phyloP scores from a whole-genome alignment of 2,329 filamentous ascomycete genomes.

The Lasiodiplodia gonubiensis region DNA sequence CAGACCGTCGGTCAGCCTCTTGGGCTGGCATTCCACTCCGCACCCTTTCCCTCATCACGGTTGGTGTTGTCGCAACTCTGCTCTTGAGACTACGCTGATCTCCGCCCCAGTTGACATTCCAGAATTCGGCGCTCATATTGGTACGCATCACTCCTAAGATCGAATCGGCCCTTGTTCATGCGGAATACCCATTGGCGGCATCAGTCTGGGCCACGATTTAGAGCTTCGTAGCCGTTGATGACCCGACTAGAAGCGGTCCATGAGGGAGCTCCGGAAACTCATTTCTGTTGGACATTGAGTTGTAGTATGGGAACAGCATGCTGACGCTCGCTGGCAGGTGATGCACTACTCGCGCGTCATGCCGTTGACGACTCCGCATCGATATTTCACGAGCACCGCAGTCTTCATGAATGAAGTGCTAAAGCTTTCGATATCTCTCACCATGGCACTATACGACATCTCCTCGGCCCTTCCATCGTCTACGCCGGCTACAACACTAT shows the following conservation, averaged over 20 bases:
- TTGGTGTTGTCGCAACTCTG: slow-evolving; percentile 45
- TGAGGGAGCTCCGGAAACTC: not conserved
- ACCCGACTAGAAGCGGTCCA: slow-evolving; percentile 16
- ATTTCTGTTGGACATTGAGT: not conserved
- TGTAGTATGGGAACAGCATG: not conserved
- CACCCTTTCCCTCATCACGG: slow-evolving; percentile 69
- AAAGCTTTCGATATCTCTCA: slow-evolving; percentile 85
- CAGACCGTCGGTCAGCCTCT: slow-evolving; percentile 35
- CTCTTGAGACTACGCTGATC: slow-evolving; percentile 34
- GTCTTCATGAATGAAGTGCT: slow-evolving; percentile 93
- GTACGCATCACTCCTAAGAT: slow-evolving; percentile 49
- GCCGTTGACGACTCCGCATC: slow-evolving; percentile 80
- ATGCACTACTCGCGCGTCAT: slow-evolving; percentile 96
- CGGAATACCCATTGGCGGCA: not conserved
- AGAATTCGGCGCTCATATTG: slow-evolving; percentile 80
- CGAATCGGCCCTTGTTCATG: not conserved
- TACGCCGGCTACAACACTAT: slow-evolving; percentile 78
- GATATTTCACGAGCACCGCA: slow-evolving; percentile 92
- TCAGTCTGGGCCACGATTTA: slow-evolving; percentile 18
- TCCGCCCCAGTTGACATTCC: slow-evolving; percentile 69
- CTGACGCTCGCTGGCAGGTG: slow-evolving; percentile 60
- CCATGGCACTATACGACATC: slow-evolving; percentile 85
- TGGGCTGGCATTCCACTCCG: slow-evolving; percentile 67
- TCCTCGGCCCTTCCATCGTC: slow-evolving; percentile 78
- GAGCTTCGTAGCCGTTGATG: slow-evolving; percentile 29